These are phyloP conservation scores for Senecio squalidus DNA, from an alignment of 140 eudicot species.

Conservation along the genomic window DNA sequence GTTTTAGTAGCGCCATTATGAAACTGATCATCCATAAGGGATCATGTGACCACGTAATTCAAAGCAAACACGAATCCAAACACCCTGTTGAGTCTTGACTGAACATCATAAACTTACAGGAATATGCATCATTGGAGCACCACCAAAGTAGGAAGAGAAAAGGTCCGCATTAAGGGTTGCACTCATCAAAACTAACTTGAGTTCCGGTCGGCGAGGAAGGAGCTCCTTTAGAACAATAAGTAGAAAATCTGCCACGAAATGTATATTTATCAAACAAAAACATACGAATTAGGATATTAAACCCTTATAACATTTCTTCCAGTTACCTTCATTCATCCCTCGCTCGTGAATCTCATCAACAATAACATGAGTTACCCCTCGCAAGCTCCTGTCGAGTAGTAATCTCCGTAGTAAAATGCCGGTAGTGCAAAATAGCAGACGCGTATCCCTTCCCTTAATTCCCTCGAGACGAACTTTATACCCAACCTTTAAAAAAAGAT, in stretches of 20 bases:
- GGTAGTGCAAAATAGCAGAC: slow-evolving; percentile 87
- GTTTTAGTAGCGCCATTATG: too few relatives aligned
- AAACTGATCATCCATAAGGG: background rate
- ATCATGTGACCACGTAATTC: too few relatives aligned
- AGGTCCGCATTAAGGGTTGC: slow-evolving; percentile 97
- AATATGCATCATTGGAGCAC: slow-evolving; percentile 87
- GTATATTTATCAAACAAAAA: background rate
- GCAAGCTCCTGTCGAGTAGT: slow-evolving; percentile 73
- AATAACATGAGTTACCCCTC: slow-evolving; percentile 85
- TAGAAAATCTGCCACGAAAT: slow-evolving; percentile 70
- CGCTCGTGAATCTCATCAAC: slow-evolving; percentile 96
- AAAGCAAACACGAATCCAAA: background rate
- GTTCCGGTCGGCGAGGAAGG: slow-evolving; percentile 90
- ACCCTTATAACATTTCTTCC: background rate
- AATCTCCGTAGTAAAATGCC: slow-evolving; percentile 83
- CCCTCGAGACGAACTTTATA: slow-evolving; percentile 95
- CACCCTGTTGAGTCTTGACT: background rate
- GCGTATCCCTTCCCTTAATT: slow-evolving; percentile 87
- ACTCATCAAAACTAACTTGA: slow-evolving; percentile 88
- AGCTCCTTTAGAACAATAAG: slow-evolving; percentile 96
- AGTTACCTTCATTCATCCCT: slow-evolving; percentile 93
- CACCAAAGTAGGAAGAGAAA: slow-evolving; percentile 87
- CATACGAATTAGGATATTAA: slow-evolving; percentile 1
- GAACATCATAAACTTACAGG: slow-evolving; percentile 53
- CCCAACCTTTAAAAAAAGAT: slow-evolving; percentile 51